Conservation (phyloP, 495 filamentous ascomycete genomes). For the Tuber umbilicatum region DNA sequence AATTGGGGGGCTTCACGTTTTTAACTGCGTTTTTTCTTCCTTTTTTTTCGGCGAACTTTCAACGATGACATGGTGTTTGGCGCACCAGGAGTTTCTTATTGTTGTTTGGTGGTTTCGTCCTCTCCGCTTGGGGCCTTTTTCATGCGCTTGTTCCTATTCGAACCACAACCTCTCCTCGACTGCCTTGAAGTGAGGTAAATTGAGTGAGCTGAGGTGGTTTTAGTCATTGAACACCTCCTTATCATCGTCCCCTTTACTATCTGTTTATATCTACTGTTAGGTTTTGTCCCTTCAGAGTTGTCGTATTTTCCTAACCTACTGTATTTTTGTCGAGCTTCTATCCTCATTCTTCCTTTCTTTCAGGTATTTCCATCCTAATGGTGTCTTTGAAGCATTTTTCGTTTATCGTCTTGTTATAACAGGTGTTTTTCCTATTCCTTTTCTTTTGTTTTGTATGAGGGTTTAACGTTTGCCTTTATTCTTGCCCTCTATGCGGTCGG, state of each 20-base stretch:
- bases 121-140: neutral
- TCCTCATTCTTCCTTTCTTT: neutral
- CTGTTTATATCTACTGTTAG: slow-evolving; percentile 1
- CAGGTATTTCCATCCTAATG: neutral
- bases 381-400: neutral
- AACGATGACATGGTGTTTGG: slow-evolving; percentile 32
- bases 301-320: neutral
- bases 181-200: neutral
- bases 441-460: neutral
- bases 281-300: neutral
- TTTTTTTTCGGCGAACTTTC: slow-evolving; percentile 23
- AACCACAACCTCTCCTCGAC: neutral
- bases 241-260: neutral
- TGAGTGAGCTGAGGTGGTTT: neutral
- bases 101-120: neutral
- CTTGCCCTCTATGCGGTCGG: neutral
- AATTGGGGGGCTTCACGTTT: slow-evolving; percentile 25
- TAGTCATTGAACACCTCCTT: neutral
- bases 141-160: neutral
- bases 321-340: neutral
- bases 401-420: slow-evolving; percentile 4
- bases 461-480: neutral
- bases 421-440: neutral
- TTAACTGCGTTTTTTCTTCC: slow-evolving; percentile 21
- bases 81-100: slow-evolving; percentile 32